A percentile compares a stretch with the other conserved stretches of the same genome.
Conservation (phyloP, 2,329 filamentous ascomycete genomes). For the Sporothrix pseudoabietina region DNA sequence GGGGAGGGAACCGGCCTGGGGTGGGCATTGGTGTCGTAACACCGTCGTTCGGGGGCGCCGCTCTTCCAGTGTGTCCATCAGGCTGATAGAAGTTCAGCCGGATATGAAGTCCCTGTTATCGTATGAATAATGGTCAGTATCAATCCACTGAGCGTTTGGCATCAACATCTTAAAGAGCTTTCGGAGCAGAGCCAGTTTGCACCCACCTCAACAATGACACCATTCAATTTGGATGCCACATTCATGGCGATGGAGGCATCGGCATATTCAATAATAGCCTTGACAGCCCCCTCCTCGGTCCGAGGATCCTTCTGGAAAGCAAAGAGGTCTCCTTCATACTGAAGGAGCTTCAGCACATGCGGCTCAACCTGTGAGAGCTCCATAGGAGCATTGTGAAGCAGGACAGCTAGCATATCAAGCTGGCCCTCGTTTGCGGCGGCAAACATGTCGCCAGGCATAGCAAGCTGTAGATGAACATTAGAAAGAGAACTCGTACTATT, state of each 20-base stretch:
- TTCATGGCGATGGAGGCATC: constrained; percentile 50
- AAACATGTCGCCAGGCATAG: constrained; percentile 39
- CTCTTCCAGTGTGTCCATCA: constrained; percentile 28
- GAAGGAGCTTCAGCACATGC: constrained; percentile 47
- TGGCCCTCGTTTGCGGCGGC: constrained; percentile 58
- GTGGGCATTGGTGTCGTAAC: constrained; percentile 35
- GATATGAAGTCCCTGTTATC: constrained; percentile 32
- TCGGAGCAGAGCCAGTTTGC: neutral
- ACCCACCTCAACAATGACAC: constrained; percentile 44
- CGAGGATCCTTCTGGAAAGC: constrained; percentile 51
- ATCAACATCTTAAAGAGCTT: too few relatives aligned
- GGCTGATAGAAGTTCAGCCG: constrained; percentile 31
- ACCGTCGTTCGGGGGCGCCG: constrained; percentile 26
- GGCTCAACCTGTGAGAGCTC: constrained; percentile 41
- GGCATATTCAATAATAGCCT: constrained; percentile 56
- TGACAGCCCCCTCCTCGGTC: constrained; percentile 49
- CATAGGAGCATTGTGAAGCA: constrained; percentile 34
- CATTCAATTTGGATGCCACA: constrained; percentile 48
- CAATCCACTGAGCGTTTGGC: neutral
- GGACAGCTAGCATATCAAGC: constrained; percentile 51
- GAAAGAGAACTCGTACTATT: neutral
- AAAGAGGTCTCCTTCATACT: constrained; percentile 54
- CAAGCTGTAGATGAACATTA: constrained; percentile 34
- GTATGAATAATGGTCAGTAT: neutral
- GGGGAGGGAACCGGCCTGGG: constrained; percentile 31